These are phyloP conservation scores for Plantago ovata DNA, from an alignment of 257 asterid species.

Conservation along the genomic window DNA sequence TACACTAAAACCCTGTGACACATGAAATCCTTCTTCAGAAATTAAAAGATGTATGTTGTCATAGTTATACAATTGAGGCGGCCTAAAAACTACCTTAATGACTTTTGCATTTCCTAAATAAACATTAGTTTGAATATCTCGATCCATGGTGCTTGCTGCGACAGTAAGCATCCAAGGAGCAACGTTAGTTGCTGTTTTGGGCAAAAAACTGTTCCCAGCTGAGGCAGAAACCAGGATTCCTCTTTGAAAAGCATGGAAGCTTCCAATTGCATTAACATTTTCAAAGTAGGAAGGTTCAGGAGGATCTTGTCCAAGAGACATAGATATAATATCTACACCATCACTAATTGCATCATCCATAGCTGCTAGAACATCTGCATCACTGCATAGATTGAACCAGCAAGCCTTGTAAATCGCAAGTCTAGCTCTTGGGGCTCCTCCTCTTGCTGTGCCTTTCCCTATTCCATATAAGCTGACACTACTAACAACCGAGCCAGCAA, in stretches of 20 bases:
- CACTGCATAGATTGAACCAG: slow-evolving; percentile 36
- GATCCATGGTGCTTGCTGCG: slow-evolving; percentile 52
- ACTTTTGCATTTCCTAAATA: slow-evolving; percentile 40
- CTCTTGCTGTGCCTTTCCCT: slow-evolving; percentile 40
- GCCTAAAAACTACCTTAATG: slow-evolving; percentile 30
- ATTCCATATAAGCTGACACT: slow-evolving; percentile 30
- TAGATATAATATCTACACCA: slow-evolving; percentile 40
- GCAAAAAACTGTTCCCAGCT: slow-evolving; percentile 41
- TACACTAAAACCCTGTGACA: slow-evolving; percentile 46
- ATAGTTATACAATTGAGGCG: slow-evolving; percentile 5
- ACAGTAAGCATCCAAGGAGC: slow-evolving; percentile 55
- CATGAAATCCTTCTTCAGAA: slow-evolving; percentile 15
- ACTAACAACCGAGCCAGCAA: slow-evolving; percentile 38
- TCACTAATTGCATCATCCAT: slow-evolving; percentile 44
- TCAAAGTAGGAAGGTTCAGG: slow-evolving; percentile 33
- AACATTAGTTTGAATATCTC: slow-evolving; percentile 33
- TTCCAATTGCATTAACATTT: slow-evolving; percentile 33
- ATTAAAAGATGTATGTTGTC: background rate
- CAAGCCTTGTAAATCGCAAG: slow-evolving; percentile 51
- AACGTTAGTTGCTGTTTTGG: slow-evolving; percentile 28
- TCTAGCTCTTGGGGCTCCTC: slow-evolving; percentile 45
- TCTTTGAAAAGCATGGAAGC: slow-evolving; percentile 42
- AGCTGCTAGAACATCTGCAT: slow-evolving; percentile 42
- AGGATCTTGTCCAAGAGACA: slow-evolving; percentile 35
- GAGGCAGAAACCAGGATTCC: slow-evolving; percentile 43